Evolutionary conservation across 2,329 filamentous ascomycete species (phyloP), one percentile per base, ranked within the genome.

Genomic region (Cladosporium velox): DNA sequence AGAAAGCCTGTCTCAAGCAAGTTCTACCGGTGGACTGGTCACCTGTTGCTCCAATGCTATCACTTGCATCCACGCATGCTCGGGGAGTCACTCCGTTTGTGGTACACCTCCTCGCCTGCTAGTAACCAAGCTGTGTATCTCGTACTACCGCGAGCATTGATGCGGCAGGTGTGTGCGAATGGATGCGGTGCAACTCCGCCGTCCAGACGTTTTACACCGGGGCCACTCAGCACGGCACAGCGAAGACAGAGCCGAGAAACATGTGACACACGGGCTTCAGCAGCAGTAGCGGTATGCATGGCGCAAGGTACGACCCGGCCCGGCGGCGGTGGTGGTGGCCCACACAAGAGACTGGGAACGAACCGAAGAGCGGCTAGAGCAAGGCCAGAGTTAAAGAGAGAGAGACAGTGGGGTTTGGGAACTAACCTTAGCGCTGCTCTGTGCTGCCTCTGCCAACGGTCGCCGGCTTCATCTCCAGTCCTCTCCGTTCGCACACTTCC

Each of bases 391-490:
- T 32, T 32, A 34, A 55, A 55, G 38, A 30, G 28, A 55, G 18
- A 55, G 18, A 55, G 11, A 7, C 51, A 55, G 52, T 55, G 52
- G 52, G 52, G 52, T 55, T 55, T 30, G 15, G 28, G 52, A 30
- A 55, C 52, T 55, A 55, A 24, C 8, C 41, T 47, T 47, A 47
- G 41, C 41, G 52, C 52, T 30, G 34, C 34, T 35, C 34, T 35
- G 34, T 35, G 34, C 52, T 55, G 52, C 32, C 41, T 11, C 52
- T 58, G 34, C 30, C 55, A 58, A 58, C 55, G 55, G 55, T 26
- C 58, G 38, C 52, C 41, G 41, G 41, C 52, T 55, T 55, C 52
- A 55, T 55, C 47, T 52, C 47, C 59, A 62, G 47, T 24, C 52
- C 47, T 62, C 59, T 51, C 57, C 49, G 24, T 30, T 58, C 34